Conservation (phyloP, 805 yeast genomes). For the Saccharomyces kudriavzevii region DNA sequence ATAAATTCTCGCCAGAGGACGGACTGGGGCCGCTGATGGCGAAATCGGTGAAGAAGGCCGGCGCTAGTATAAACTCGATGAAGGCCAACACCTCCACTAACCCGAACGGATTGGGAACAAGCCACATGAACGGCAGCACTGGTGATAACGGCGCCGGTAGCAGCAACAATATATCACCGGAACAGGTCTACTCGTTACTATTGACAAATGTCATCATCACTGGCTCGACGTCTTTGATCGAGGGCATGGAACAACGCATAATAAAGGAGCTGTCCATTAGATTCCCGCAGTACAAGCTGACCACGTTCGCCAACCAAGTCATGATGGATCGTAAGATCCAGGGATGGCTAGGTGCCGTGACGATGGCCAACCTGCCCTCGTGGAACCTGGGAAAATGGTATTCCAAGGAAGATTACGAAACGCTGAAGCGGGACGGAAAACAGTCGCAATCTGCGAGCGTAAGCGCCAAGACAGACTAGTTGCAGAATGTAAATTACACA, state of each 20-base stretch:
- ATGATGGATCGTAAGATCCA: slow-evolving; percentile 65
- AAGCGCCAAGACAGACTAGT: neutral
- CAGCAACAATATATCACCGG: slow-evolving; percentile 15
- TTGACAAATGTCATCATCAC: slow-evolving; percentile 63
- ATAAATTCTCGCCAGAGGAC: slow-evolving; percentile 13
- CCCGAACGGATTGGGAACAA: neutral
- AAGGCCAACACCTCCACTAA: slow-evolving; percentile 8
- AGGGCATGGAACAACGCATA: slow-evolving; percentile 74
- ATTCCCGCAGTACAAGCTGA: slow-evolving; percentile 77
- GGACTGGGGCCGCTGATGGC: slow-evolving; percentile 25
- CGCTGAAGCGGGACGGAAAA: slow-evolving; percentile 2
- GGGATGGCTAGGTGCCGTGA: slow-evolving; percentile 74
- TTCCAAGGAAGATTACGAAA: slow-evolving; percentile 16
- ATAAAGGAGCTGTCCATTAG: slow-evolving; percentile 56
- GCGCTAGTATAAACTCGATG: slow-evolving; percentile 16
- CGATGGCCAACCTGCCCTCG: slow-evolving; percentile 24
- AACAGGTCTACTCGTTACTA: slow-evolving; percentile 24
- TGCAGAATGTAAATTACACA: neutral
- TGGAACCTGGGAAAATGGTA: slow-evolving; percentile 29
- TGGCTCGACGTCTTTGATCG: slow-evolving; percentile 70
- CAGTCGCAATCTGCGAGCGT: neutral
- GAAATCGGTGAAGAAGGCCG: slow-evolving; percentile 23
- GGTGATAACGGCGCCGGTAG: neutral
- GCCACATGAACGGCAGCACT: neutral
- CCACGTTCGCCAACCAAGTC: slow-evolving; percentile 78